A percentile compares a stretch with the other conserved stretches of the same genome.
phyloP scores from a whole-genome alignment of 2,329 filamentous ascomycete species.

The Fonsecaea pugnacius region DNA sequence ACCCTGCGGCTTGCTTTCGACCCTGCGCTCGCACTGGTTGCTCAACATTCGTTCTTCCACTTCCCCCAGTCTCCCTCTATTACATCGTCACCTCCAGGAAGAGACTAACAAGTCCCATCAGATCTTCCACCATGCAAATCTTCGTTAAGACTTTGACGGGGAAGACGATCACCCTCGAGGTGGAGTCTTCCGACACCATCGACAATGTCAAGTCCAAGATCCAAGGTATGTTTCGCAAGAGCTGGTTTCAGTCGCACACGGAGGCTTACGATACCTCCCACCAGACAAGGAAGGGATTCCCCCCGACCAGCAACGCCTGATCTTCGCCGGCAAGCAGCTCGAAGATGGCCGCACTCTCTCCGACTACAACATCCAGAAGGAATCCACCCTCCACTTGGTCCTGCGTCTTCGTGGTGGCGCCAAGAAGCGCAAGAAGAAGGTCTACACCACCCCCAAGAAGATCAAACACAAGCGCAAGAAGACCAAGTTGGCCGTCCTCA shows the following conservation, averaged over 20 bases:
- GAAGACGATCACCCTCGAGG: slow-evolving; percentile 99
- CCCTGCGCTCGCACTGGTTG: slow-evolving; percentile 14
- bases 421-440: slow-evolving; percentile 99
- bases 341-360: slow-evolving; percentile 98
- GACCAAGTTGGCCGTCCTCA: slow-evolving; percentile 99
- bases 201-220: slow-evolving; percentile 99
- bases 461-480: slow-evolving; percentile 99
- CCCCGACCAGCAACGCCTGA: slow-evolving; percentile 98
- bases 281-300: slow-evolving; percentile 99
- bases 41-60: not conserved
- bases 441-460: slow-evolving; percentile 99
- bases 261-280: not conserved
- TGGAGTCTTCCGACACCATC: slow-evolving; percentile 99
- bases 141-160: slow-evolving; percentile 80
- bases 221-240: slow-evolving; percentile 57
- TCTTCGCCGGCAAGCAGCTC: slow-evolving; percentile 99
- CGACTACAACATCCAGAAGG: slow-evolving; percentile 99
- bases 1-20: not conserved
- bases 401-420: slow-evolving; percentile 96
- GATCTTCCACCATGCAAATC: slow-evolving; percentile 50
- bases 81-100: not conserved
- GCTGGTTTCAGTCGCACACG: not conserved
- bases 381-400: slow-evolving; percentile 97
- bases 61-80: slow-evolving; percentile 3
- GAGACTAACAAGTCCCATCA: not conserved